These are phyloP conservation scores for Suillus subalutaceus DNA, from an alignment of 768 basidiomycete genomes.

Conservation along the genomic window DNA sequence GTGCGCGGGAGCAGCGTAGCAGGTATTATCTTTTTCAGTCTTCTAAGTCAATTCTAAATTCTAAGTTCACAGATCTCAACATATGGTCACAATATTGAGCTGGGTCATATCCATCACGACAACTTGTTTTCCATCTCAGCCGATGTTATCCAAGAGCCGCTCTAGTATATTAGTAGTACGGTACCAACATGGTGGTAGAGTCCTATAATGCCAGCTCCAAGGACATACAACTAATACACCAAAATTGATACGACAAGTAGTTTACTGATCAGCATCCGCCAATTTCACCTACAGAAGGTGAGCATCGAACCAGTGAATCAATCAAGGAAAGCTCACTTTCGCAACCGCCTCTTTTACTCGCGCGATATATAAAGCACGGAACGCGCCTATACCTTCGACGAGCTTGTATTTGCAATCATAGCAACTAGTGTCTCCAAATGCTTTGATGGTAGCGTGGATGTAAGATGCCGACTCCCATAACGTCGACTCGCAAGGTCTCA, in stretches of 20 bases:
- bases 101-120: too few species aligned
- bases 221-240: too few species aligned
- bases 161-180: too few species aligned
- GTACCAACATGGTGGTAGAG: too few species aligned
- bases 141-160: too few species aligned
- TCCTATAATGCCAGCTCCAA: too few species aligned
- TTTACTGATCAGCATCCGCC: background rate
- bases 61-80: too few species aligned
- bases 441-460: background rate
- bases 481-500: constrained; percentile 3
- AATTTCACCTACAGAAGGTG: background rate
- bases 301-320: constrained; percentile 9
- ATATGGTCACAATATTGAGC: too few species aligned
- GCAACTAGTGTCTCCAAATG: background rate
- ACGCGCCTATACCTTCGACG: background rate
- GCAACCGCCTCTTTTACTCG: constrained; percentile 4
- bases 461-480: background rate
- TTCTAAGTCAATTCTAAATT: too few species aligned
- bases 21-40: too few species aligned
- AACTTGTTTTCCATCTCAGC: too few species aligned
- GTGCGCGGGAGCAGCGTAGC: too few species aligned
- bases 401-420: background rate
- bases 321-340: background rate
- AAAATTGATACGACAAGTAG: background rate
- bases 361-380: background rate